Base-by-base conservation (phyloP, 106 monocot species). In the Xerophyta viscosa region DNA sequence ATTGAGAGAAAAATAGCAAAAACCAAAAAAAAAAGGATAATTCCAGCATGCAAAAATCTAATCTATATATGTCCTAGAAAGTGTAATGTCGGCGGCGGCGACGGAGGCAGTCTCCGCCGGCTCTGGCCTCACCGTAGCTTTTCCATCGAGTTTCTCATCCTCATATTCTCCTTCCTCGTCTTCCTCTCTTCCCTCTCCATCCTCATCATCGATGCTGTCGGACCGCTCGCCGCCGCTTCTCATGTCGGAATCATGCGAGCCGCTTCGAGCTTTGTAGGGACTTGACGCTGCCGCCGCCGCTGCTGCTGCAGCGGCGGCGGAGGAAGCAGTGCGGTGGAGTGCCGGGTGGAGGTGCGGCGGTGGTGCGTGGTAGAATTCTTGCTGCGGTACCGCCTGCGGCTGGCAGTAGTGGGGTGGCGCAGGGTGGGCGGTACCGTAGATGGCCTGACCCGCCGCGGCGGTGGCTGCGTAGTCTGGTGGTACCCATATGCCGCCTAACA, bases 401-500 rank as follows among this genome's bases (percentile, higher is more conserved):
- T 66, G 10, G 39, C 75, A 74, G 74, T 71, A 82, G 61, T 92
- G 72, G 47, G 54, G n/a, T 26, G 62, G 63, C 24, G 69, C 46
- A 11, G 77, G 79, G 27, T 59, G 60, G 10, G 74, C 63, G 2
- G 76, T 70, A 52, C 83, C 77, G 50, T 82, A 65, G 14, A 73
- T 48, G 3, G 64, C 50, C 10, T 36, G 52, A 0, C 27, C 78
- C 13, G 45, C 60, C 0, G 46, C 78, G 0, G 57, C 75, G 0
- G 46, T 61, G 0, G 86, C 51, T 11, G 86, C 83, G 47, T 84
- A 93, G 41, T 93, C 93, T 1, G 76, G 84, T 20, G 93, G 83
- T 22, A 93, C 87, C 93, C 93, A 93, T 19, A 93, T 87, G 44
- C 93, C 80, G 0, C 87, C 93, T 8, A 93, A 69, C 20, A 93